Evolutionary conservation across 1,139 yeast species (phyloP), one percentile per base, ranked within the genome.

Genomic region (Sugiyamaella novakii): DNA sequence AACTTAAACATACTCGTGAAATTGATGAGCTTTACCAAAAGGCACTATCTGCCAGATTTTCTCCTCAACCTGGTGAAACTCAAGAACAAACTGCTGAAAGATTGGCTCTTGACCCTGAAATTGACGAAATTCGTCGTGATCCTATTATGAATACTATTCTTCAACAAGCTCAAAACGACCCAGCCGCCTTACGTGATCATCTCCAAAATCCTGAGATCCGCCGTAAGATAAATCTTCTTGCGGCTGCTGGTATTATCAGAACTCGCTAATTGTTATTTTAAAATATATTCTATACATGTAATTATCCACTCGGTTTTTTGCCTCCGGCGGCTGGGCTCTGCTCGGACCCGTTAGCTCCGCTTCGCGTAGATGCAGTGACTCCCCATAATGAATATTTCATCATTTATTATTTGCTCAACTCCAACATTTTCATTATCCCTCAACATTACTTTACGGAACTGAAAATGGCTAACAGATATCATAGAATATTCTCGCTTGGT

Each of bases 131-230:
- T 60, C 78, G 94, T 71, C 94, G 87, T 69, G 98, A 92, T 67
- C 98, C 98, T 11, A 91, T 92, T 40, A 92, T 94, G 98, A 94
- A 89, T 73, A 85, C 92, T 54, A 92, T 94, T 59, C 78, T 94
- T 66, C 84, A 82, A 58, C 98, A 94, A 73, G 98, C 98, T 15
- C 87, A 86, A 69, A 88, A 83, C 55, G 87, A 94, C 67, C 98
- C 98, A 41, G 96, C 96, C 46, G 98, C 98, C 43, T 78, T 94
- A 60, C 94, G 87, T 67, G 98, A 92, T 61, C 98, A 94, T 72
- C 89, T 94, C 97, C 87, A 81, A 76, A 94, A 92, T 72, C 98
- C 98, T 30, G 95, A 83, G 57, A 89, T 94, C 48, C 80, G 83
- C 63, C 84, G 83, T 70, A 94, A 92, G 81, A 83, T 94, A 63